Base-by-base conservation (phyloP, 495 filamentous ascomycete species). In the Aspergillus bridgeri region DNA sequence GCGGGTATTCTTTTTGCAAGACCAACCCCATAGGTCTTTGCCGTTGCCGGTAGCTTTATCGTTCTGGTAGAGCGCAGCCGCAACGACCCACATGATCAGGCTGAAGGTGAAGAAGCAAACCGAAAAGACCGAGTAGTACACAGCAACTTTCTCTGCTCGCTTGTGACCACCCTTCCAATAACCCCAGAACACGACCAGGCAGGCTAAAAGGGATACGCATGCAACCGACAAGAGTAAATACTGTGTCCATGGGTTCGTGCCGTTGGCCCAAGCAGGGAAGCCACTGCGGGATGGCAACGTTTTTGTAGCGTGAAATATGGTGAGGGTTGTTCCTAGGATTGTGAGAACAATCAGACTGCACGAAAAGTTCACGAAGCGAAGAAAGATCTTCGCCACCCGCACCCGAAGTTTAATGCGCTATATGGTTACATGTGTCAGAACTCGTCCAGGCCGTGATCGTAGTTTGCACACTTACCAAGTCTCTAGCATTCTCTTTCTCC, bases 1-100 rank as follows among this genome's bases (percentile, higher is more conserved):
- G 51, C 94, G 84, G 48, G 83, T 86, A 68, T 97, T 98, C 59
- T 96, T 81, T 24, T 90, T 89, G 67, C 94, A 99, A 3, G 90
- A 81, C 94, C 94, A 99, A 24, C 92, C 93, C 94, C 94, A 99
- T 65, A 99, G 79, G 69, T 98, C 94, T 65, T 96, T 81, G 56
- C 85, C 87, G 42, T 83, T 74, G 62, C 86, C 87, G 66, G 83
- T 86, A 60, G 81, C 76, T 65, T 89, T 88, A 38, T 83, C 84
- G 64, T 85, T 81, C 67, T 96, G 87, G 60, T 96, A 84, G 58
- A 97, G 78, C 52, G 86, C 92, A 7, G 92, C 93, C 19, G 87
- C 91, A 27, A 91, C 80, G 33, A 87, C 86, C 94, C 94, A 98
- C 81, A 98, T 91, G 64, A 96, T 75, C 60, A 96, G 89, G 65